Base-by-base conservation (phyloP, 768 basidiomycete genomes). In the Leucocoprinus leucothites region DNA sequence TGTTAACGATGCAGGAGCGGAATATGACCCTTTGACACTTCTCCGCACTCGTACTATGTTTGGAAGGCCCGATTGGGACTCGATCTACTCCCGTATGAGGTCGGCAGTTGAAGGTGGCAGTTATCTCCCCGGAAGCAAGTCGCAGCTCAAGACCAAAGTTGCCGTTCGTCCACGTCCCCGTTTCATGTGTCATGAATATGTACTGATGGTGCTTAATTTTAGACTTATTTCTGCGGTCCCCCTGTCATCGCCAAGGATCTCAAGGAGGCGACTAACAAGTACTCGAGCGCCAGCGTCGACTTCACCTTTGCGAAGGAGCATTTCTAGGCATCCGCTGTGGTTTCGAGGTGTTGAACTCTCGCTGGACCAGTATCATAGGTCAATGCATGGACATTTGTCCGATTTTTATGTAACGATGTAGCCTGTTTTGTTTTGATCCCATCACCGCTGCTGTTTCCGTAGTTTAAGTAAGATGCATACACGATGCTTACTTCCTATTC, bases 141-240 rank as follows among this genome's bases (percentile, higher is more conserved):
- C 87, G 5, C 88, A 91, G 62, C 71, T 94, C 52, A 91, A 84
- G 72, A 93, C 88, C 45, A 89, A 81, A 67, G 87, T 98, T 60
- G 89, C 85, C 34, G 90, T 93, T 70, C 67, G 87, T 78, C 46
- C 26, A 28, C 25, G 40, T 16, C 46, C 1, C 41, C 9, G 5
- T 53, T 50, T 48, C 11, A 6, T 16, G 52, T 25, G 9, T 47
- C 9, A 49, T 53, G 42, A 48, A 35, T 48, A 14, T 61, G 34
- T 31, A 49, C n/a, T 45, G 59, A 36, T 47, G 21, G 52, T 34
- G 31, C 54, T 21, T 51, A 71, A 51, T 11, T 31, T 31, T 48
- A 89, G 87, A 91, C 91, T 11, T 94, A 91, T 73, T 94, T 92
- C 77, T 94, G 93, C 64, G 93, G 93, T 26, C 91, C 94, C 21